phyloP scores from a whole-genome alignment of 2,329 filamentous ascomycete species.

The Colletotrichum sublineola region DNA sequence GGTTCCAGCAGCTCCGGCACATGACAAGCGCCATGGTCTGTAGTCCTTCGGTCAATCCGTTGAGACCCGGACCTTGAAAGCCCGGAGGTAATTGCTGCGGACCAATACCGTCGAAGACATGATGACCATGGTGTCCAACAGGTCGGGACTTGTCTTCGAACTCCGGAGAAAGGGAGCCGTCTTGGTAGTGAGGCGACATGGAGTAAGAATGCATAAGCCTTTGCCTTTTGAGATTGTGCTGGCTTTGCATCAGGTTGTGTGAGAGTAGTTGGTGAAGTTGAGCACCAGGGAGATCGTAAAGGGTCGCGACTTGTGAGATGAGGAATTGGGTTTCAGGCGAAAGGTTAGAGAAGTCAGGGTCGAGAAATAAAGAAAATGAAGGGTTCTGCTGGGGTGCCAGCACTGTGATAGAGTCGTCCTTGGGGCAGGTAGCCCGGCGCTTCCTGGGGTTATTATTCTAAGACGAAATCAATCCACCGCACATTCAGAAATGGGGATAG shows the following conservation, averaged over 20 bases:
- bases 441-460: constrained; percentile 57
- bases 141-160: constrained; percentile 51
- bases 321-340: constrained; percentile 47
- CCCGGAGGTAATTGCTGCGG: constrained; percentile 36
- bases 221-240: constrained; percentile 51
- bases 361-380: constrained; percentile 43
- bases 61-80: constrained; percentile 38
- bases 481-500: constrained; percentile 49
- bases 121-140: constrained; percentile 44
- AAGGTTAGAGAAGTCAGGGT: constrained; percentile 46
- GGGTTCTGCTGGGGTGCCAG: constrained; percentile 50
- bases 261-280: constrained; percentile 47
- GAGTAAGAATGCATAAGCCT: constrained; percentile 48
- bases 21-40: constrained; percentile 47
- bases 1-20: constrained; percentile 52
- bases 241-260: constrained; percentile 19
- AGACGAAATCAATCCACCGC: constrained; percentile 56
- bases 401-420: constrained; percentile 52
- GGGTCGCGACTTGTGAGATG: constrained; percentile 48
- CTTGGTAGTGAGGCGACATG: constrained; percentile 50
- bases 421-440: constrained; percentile 58
- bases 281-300: constrained; percentile 51
- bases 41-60: constrained; percentile 45
- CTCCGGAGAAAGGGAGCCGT: constrained; percentile 46
- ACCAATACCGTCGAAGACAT: constrained; percentile 41